Evolutionary conservation across 176 grass and related monocot species (phyloP), one percentile per base, ranked within the genome.

Genomic region (Juncus effusus): DNA sequence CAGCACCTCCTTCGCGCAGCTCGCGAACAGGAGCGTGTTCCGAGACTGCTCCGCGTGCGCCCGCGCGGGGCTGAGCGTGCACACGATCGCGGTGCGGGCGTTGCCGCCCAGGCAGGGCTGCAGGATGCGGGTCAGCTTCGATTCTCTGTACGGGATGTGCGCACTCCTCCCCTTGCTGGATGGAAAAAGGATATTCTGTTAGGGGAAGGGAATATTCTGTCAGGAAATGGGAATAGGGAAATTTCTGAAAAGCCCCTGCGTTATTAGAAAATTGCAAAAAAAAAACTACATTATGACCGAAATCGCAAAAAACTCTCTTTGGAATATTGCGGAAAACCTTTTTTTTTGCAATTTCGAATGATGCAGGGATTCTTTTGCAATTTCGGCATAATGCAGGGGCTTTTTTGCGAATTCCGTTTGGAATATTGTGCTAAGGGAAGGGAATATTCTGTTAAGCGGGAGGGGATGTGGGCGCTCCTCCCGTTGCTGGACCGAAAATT

Each of bases 71-170:
- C 90, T 84, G 82, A 95, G 64, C 62, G 90, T 95, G 73, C 90
- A 95, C 70, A 95, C 89, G 76, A 95, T 95, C 16, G 90, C 86
- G 59, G 90, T 95, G 51, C 83, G 82, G 70, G 90, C 83, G 58
- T 95, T 95, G 72, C 90, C 90, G 54, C 90, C 90, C 19, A 95
- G 61, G 47, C 80, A 89, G 64, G 83, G 83, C 67, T 95, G 86
- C 58, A 95, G 80, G 83, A 95, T 90, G 2, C 86, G 86, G 66
- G 90, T 95, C 41, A 95, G 83, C 80, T 95, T 95, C 64, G 90
- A 95, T 81, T 95, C 90, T 73, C 90, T 58, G 68, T 95, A 95
- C 37, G 90, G 86, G 78, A 95, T 82, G 63, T 95, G 90, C 13
- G 77, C 80, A 65, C 86, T 95, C 79, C 86, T 95, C 81, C 84